Evolutionary conservation across 2,329 filamentous ascomycete genomes (phyloP), one percentile per base, ranked within the genome.

Genomic region (Phyllosticta capitalensis): DNA sequence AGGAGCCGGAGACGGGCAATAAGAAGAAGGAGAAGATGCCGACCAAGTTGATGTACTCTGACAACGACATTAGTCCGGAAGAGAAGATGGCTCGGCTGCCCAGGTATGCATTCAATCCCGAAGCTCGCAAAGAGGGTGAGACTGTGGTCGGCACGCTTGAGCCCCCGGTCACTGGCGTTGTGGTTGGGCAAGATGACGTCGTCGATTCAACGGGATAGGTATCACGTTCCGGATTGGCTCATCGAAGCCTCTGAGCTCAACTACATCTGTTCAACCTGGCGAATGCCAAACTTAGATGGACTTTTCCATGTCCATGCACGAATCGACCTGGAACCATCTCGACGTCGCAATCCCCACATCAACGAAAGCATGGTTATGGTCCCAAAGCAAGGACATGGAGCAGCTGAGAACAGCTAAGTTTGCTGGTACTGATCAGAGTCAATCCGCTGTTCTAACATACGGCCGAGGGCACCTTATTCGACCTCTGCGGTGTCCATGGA

Each of bases 71-170:
- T 68, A 94, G 89, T 67, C 89, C 90, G 1, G 92, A 96, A 76
- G 92, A 96, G 80, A 90, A 86, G 75, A 91, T 95, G 89, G 87
- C 90, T 26, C 76, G 78, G 69, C 77, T 94, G 76, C 79, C 88
- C 62, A 86, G 84, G 73, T 96, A 95, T 77, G 84, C 86, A 67
- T 88, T 83, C 72, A 58, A 57, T 52, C 59, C 59, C 54, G 54
- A 49, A 30, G 50, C 30, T 22, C 53, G 55, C 26, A 49, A 14
- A 28, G 52, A 60, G 24, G 55, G 57, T 54, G 59, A 61, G 45
- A 57, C 6, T 14, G 59, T 61, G 52, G 22, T 61, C 12, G 55
- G 55, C 38, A n/a, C 54, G 38, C 38, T 61, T n/a, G 55, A 58
- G 20, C 55, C 55, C 38, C 45, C 54, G 12, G 59, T 61, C 17